Conservation (phyloP, 257 asterid genomes). For the Oldenlandia corymbosa region DNA sequence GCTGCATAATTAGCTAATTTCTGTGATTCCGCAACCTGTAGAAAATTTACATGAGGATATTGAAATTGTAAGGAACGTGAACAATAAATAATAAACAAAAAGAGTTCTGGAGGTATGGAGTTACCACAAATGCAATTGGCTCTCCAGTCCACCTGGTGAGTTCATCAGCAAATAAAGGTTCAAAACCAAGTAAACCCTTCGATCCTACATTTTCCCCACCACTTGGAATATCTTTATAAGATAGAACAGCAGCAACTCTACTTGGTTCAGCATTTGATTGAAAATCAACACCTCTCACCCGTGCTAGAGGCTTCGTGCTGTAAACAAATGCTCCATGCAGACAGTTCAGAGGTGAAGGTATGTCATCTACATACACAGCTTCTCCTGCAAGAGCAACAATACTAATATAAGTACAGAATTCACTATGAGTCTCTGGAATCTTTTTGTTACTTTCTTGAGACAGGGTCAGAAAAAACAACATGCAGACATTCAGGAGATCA, state of each 20-base stretch:
- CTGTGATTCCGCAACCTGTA: slow-evolving; percentile 56
- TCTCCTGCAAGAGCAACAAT: slow-evolving; percentile 53
- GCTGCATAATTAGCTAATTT: slow-evolving; percentile 56
- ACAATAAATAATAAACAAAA: neutral
- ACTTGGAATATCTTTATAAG: slow-evolving; percentile 56
- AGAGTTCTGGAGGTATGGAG: neutral
- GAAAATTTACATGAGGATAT: neutral
- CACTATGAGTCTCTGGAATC: neutral
- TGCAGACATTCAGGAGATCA: neutral
- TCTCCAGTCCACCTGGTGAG: slow-evolving; percentile 57
- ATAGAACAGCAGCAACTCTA: slow-evolving; percentile 37
- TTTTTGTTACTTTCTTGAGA: neutral
- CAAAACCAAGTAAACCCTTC: slow-evolving; percentile 32
- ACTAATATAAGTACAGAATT: neutral
- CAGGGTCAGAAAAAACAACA: neutral
- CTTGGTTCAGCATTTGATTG: slow-evolving; percentile 22
- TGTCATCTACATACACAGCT: slow-evolving; percentile 70
- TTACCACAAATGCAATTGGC: slow-evolving; percentile 64
- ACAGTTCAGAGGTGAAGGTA: slow-evolving; percentile 65
- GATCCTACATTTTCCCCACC: slow-evolving; percentile 56
- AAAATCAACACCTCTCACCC: slow-evolving; percentile 39
- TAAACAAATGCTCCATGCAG: slow-evolving; percentile 60
- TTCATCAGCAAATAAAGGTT: slow-evolving; percentile 57
- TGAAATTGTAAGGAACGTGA: neutral
- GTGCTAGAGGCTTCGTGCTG: slow-evolving; percentile 54